Base-by-base conservation (phyloP, 768 basidiomycete genomes). In the Leccinum subtestaceum region DNA sequence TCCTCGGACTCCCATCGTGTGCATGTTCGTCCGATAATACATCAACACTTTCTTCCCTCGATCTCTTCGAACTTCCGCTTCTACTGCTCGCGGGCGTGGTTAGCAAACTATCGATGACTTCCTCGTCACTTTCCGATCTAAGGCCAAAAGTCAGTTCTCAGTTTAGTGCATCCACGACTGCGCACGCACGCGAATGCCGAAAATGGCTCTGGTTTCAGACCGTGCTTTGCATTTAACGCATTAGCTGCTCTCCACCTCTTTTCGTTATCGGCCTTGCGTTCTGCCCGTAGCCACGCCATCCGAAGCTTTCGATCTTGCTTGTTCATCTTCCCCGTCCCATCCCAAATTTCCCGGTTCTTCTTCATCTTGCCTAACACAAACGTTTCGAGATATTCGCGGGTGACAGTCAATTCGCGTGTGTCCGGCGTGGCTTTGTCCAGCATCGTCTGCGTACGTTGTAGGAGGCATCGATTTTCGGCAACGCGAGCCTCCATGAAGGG, bases 261-360 rank as follows among this genome's bases (percentile, higher is more conserved):
- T 40, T 66, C 56, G n/a, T 47, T 58, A 19, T 52, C 61, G 21
- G 57, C 58, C 46, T 54, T 68, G 57, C 72, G 65, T 56, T 61
- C 61, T 12, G 57, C 56, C 4, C 66, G 60, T 31, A 73, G 17
- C 67, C 69, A 71, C 36, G 55, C 66, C 58, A 70, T 63, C 48
- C 72, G 56, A 4, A 59, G 10, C 47, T 72, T 73, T 45, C 70
- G 60, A 4, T 56, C 40, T 17, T 50, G 21, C 47, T 67, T 72
- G 17, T 55, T 46, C 68, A 74, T 61, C 51, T 4, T 62, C 0
- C 59, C 70, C 8, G 70, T 72, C n/a, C 73, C 72, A 32, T 73
- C 73, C 66, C 66, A 74, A 4, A 72, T 56, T n/a, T 73, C 72
- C 4, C 53, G 58, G 48, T 65, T 73, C n/a, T 62, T 40, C 56